Percentiles rank a stretch among this genome's conserved stretches.
These are phyloP conservation scores for Arthroderma sp. DNA, from an alignment of 2,329 filamentous ascomycete genomes.

Conservation along the genomic window DNA sequence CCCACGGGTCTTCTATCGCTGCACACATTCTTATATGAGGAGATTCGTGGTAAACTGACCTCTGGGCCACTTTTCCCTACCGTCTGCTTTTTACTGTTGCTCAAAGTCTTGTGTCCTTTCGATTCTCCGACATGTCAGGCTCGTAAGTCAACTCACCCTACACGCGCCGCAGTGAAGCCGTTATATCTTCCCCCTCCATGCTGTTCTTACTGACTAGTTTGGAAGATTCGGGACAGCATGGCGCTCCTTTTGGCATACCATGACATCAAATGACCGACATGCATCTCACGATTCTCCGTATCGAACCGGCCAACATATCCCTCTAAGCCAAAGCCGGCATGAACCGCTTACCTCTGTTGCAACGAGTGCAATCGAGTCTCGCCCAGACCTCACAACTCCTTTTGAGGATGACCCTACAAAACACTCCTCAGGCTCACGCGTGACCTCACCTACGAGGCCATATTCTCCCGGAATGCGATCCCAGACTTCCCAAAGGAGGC, in stretches of 20 bases:
- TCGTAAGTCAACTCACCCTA: constrained; percentile 1
- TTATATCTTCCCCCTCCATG: background rate
- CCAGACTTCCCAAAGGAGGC: constrained; percentile 50
- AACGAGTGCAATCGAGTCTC: constrained; percentile 74
- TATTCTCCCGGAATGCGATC: constrained; percentile 88
- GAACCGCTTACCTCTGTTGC: constrained; percentile 75
- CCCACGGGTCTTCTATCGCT: no score
- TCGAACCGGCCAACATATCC: constrained; percentile 78
- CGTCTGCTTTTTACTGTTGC: no score
- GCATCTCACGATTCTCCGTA: constrained; percentile 88
- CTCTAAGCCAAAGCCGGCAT: constrained; percentile 69
- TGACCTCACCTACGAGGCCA: constrained; percentile 50
- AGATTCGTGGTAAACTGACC: no score
- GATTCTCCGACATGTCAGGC: background rate
- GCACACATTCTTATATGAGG: no score
- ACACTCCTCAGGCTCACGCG: constrained; percentile 41
- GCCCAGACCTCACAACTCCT: constrained; percentile 64
- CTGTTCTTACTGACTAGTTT: background rate
- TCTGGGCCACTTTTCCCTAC: no score
- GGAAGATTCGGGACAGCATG: constrained; percentile 56
- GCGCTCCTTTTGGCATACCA: constrained; percentile 90
- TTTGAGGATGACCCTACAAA: constrained; percentile 61
- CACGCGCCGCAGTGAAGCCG: background rate
- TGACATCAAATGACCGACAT: constrained; percentile 67
- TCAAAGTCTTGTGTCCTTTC: background rate